Base-by-base conservation (phyloP, 768 basidiomycete species). In the Lactifluus subvellereus region DNA sequence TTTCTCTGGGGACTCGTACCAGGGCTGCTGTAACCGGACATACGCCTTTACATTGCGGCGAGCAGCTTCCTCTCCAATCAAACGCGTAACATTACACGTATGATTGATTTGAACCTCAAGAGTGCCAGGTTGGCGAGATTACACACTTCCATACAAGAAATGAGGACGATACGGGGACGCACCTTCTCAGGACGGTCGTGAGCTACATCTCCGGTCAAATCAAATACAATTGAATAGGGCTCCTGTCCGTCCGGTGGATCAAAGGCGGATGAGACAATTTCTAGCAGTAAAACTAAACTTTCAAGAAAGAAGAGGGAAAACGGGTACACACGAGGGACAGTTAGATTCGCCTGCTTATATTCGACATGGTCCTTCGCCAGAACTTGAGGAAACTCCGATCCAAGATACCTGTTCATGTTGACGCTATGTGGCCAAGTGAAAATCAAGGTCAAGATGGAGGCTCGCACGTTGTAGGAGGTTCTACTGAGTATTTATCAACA, bases 311-410 rank as follows among this genome's bases (percentile, higher is more conserved):
- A 50, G 20, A 38, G 20, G 49, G 54, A 13, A 40, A 45, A 37
- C 37, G 32, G 30, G 8, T 32, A 8, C 43, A 63, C 51, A 91
- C 91, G 71, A 35, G 86, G 74, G 54, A 89, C 80, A 35, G 88
- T 91, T 60, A 94, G 74, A 72, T 94, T 94, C 33, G 82, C 85
- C 71, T 94, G 92, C 53, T 80, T 82, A 70, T 94, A 94, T 73
- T 92, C 87, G 20, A 93, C 86, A 60, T 82, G 75, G 9, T 85
- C 80, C 59, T 84, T 85, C 58, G 79, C 74, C n/a, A 94, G 78
- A 33, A 89, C 75, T 61, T 85, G 76, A 48, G 85, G 82, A 69
- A 94, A 93, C 66, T 87, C 83, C 16, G 84, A 76, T 13, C 91
- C 89, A 67, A 93, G 80, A 72, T 92, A 94, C 37, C 91, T 93